Base-by-base conservation (phyloP, 73 alveolate genomes). In the Symbiodinium natans region DNA sequence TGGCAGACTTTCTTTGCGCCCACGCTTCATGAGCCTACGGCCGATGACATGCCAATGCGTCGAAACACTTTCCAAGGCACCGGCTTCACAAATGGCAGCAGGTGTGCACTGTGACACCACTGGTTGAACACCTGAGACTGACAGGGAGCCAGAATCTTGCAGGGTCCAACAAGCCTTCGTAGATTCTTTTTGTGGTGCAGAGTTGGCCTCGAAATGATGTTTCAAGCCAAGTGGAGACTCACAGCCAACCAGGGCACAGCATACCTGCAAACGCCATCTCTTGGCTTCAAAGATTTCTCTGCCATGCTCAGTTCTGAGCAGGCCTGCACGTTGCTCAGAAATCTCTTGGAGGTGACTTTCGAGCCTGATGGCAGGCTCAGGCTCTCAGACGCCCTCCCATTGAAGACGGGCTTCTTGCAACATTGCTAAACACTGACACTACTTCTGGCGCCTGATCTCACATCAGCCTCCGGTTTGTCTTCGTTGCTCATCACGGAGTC, bases 101-200 rank as follows among this genome's bases (percentile, higher is more conserved):
- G 86, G 95, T 88, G 95, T 25, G 95, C 95, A 38, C 95, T 88
- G 95, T 88, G 95, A 48, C 95, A 88, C 95, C 95, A 88, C 95
- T 88, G 95, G 34, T 63, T 77, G 95, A 88, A 88, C 43, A 27
- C 84, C 84, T 73, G 63, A 17, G n/a, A n/a, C n/a, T 48, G 63
- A 17, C 23, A 17, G 63, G 63, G 63, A 17, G 63, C 63, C 23
- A 17, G 63, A 48, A 48, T 10, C 63, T 48, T 48, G 63, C 63
- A 10, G 23, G 17, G 17, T 17, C 63, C 17, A 8, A 48, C 63
- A 10, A 8, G 63, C 63, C 23, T 17, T 10, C 63, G 23, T 48
- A 17, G 17, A 48, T 8, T 48, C 63, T 48, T 8, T 8, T 48
- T 8, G 63, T 17, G 17, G 17, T 48, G 63, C 23, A 48, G 63